Percentiles rank a stretch among this genome's conserved stretches.
These are phyloP conservation scores for Cucumis cinereus DNA, from an alignment of 306 rosid genomes.

Conservation along the genomic window DNA sequence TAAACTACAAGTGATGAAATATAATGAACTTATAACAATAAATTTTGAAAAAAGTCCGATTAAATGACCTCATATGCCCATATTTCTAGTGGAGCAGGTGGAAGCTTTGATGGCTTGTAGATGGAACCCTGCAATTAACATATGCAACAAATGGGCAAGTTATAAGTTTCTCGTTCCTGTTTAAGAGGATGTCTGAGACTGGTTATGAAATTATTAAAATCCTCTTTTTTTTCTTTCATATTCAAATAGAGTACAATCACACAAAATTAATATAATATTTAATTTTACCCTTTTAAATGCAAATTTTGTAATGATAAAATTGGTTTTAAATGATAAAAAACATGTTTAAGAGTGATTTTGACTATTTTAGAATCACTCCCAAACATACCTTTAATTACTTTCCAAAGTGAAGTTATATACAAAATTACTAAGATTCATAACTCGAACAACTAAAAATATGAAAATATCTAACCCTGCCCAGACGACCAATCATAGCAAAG, in stretches of 20 bases:
- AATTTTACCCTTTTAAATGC: no score
- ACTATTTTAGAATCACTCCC: no score
- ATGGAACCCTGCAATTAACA: constrained; percentile 43
- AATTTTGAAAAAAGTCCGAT: neutral
- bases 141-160: neutral
- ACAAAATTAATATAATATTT: no score
- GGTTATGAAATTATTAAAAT: no score
- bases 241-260: no score
- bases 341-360: no score
- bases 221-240: no score
- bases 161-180: neutral
- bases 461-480: constrained; percentile 41
- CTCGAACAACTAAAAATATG: neutral
- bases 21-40: neutral
- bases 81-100: constrained; percentile 70
- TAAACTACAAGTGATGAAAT: neutral
- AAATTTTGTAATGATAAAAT: no score
- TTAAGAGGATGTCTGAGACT: no score
- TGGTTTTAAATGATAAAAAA: no score
- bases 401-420: neutral
- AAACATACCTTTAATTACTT: neutral
- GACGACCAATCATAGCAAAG: constrained; percentile 59
- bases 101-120: constrained; percentile 67
- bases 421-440: neutral
- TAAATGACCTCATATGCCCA: constrained; percentile 91